These are phyloP conservation scores for Wallemia mellicola DNA, from an alignment of 1,284 basidiomycete species.

Conservation along the genomic window DNA sequence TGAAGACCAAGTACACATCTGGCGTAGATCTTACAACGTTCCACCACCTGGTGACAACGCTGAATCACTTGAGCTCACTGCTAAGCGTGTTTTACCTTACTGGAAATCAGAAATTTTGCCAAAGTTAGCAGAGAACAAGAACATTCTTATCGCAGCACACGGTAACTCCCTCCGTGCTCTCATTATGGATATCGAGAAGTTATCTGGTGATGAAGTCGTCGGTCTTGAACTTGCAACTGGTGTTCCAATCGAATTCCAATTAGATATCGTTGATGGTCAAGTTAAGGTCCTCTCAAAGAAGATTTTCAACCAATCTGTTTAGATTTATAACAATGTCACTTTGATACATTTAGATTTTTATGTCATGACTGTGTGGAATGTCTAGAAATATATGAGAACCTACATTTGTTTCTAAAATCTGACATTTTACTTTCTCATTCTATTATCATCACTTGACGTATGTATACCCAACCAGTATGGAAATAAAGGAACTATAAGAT, in stretches of 20 bases:
- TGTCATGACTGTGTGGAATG: too few relatives aligned
- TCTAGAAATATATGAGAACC: too few relatives aligned
- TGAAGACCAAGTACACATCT: constrained; percentile 19
- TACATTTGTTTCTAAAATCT: too few relatives aligned
- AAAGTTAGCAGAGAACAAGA: constrained; percentile 15
- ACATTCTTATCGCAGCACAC: constrained; percentile 18
- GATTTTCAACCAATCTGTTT: neutral
- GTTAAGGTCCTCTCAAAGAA: neutral
- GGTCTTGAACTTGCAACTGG: constrained; percentile 18
- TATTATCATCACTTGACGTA: too few relatives aligned
- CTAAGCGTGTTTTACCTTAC: constrained; percentile 17
- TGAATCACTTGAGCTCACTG: constrained; percentile 18
- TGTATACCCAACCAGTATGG: too few relatives aligned
- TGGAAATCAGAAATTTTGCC: constrained; percentile 17
- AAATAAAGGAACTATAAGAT: too few relatives aligned
- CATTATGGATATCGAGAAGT: neutral
- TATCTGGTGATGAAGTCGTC: constrained; percentile 14
- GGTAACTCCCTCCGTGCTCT: constrained; percentile 15
- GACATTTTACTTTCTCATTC: too few relatives aligned
- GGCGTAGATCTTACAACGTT: constrained; percentile 15
- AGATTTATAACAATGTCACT: too few relatives aligned
- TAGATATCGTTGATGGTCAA: constrained; percentile 4
- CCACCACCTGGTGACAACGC: constrained; percentile 15
- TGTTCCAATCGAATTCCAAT: constrained; percentile 19
- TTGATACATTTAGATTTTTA: too few relatives aligned